Conservation (phyloP, 2,329 filamentous ascomycete species). For the Ustilaginoidea virens region DNA sequence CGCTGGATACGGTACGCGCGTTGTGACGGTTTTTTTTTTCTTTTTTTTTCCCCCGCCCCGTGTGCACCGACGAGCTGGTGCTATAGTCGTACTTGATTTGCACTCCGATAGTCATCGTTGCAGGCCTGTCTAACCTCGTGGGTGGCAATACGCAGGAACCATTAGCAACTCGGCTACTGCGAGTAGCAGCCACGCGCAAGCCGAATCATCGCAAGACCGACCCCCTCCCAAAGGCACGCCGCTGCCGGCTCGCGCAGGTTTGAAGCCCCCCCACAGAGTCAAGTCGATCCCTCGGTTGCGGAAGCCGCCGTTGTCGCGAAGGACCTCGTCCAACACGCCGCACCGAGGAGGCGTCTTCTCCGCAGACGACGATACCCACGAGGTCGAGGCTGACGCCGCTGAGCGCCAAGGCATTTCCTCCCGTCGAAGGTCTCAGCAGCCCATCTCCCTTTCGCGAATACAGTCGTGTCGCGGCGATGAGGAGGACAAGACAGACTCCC, state of each 20-base stretch:
- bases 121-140: neutral
- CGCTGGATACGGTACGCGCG: slow-evolving; percentile 37
- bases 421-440: slow-evolving; percentile 19
- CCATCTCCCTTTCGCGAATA: slow-evolving; percentile 22
- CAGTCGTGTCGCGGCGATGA: slow-evolving; percentile 18
- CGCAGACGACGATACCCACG: slow-evolving; percentile 71
- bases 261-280: slow-evolving; percentile 29
- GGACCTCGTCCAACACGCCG: slow-evolving; percentile 62
- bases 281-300: slow-evolving; percentile 36
- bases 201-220: slow-evolving; percentile 22
- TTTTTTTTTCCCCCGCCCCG: neutral
- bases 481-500: slow-evolving; percentile 10
- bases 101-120: neutral
- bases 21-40: neutral
- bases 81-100: neutral
- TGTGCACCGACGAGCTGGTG: too few species aligned
- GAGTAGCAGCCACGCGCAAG: slow-evolving; percentile 16
- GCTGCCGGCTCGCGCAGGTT: slow-evolving; percentile 21
- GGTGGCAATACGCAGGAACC: slow-evolving; percentile 4
- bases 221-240: slow-evolving; percentile 16
- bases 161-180: slow-evolving; percentile 7
- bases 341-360: slow-evolving; percentile 80
- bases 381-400: slow-evolving; percentile 55
- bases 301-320: slow-evolving; percentile 59
- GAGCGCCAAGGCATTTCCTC: slow-evolving; percentile 13